A percentile compares a stretch with the other conserved stretches of the same genome.
These are phyloP conservation scores for Vitis labrusca DNA, from an alignment of 164 flowering plant species.

Conservation along the genomic window DNA sequence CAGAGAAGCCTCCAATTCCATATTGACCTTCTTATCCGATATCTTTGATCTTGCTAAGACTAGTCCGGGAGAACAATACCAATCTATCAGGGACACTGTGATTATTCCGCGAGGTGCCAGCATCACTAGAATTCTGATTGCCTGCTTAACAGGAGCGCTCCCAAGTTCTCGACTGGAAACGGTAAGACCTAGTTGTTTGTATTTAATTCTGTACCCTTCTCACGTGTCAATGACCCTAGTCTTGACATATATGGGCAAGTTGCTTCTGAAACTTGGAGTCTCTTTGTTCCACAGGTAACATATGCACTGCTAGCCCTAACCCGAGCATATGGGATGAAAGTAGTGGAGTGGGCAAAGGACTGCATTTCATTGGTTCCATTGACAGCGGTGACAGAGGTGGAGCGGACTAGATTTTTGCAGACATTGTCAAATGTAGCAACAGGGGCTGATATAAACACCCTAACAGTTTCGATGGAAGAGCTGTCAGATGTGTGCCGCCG, in stretches of 20 bases:
- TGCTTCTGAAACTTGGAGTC: background rate
- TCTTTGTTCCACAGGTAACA: conserved; percentile 47
- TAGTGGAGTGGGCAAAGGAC: conserved; percentile 84
- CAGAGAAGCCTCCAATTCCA: conserved; percentile 97
- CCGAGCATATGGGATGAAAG: conserved; percentile 59
- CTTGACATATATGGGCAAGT: too few species aligned
- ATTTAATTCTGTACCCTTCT: background rate
- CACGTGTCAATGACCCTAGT: too few species aligned
- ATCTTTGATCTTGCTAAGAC: conserved; percentile 77
- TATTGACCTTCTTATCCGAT: conserved; percentile 86
- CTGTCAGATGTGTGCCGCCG: conserved; percentile 91
- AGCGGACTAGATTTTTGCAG: conserved; percentile 67
- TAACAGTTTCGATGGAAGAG: conserved; percentile 69
- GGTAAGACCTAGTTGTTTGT: conserved; percentile 30
- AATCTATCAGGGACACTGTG: conserved; percentile 63
- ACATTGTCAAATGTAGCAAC: conserved; percentile 77
- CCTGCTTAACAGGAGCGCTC: conserved; percentile 92
- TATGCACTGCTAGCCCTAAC: conserved; percentile 66
- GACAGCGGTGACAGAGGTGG: conserved; percentile 77
- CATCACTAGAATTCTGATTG: conserved; percentile 79
- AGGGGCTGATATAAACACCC: conserved; percentile 50
- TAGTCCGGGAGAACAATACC: conserved; percentile 44
- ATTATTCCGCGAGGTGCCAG: conserved; percentile 81
- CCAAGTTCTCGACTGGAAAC: conserved; percentile 86
- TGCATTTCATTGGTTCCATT: conserved; percentile 65